Evolutionary conservation across 345 rosid genomes (phyloP), one percentile per base, ranked within the genome.

Genomic region (Linum lewisii): DNA sequence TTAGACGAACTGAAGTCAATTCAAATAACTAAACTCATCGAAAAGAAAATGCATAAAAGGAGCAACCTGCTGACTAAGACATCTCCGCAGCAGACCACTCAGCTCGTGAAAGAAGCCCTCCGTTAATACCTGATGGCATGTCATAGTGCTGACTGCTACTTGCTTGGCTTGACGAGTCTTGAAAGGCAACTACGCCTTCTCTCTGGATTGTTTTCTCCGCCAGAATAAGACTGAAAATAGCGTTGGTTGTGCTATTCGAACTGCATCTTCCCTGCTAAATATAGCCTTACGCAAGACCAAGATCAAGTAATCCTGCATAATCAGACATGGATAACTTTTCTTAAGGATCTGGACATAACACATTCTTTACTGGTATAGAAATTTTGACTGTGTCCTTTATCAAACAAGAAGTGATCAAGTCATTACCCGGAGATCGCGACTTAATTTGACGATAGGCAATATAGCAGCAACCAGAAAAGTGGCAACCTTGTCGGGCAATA

Each of bases 131-230:
- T 63, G 69, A 34, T 62, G 75, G 77, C 38, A 72, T 72, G 68
- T 79, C 87, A 66, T 81, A 75, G 60, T 84, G 91, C 77, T 89
- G 97, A 74, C 97, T 89, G 79, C 83, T 63, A 68, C 97, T 84
- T 66, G 97, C 87, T 81, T 89, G 91, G 80, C 97, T 89, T 68
- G 87, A 79, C 25, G 97, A 82, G 69, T 89, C 95, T 78, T 82
- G 87, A 68, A 78, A 70, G 66, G 78, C 68, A 73, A 83, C 69
- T 34, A 62, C 68, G 64, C 75, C 66, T 64, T 73, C 75, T 64
- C 54, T 71, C 70, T 79, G 66, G 83, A 68, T 64, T 82, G 79
- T 69, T 84, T 84, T 67, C n/a, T 89, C 95, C 45, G 81, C 81
- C 68, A 86, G 69, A 69, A 86, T 78, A 62, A 86, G 84, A 70